phyloP scores from a whole-genome alignment of 768 basidiomycete species.

The Tylopilus intermedius region DNA sequence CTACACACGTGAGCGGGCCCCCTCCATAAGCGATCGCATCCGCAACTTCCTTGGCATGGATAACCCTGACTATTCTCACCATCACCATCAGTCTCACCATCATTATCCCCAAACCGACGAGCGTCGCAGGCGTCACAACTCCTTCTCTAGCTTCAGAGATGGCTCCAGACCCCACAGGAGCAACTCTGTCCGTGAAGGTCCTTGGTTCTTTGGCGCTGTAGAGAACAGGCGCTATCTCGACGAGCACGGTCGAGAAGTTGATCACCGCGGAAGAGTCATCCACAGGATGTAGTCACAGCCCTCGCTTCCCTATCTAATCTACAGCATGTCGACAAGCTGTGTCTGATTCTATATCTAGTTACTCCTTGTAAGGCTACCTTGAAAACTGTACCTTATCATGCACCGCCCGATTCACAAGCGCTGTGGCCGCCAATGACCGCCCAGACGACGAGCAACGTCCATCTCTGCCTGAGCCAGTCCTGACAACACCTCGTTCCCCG shows the following conservation, averaged over 20 bases:
- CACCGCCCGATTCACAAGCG: slow-evolving; percentile 26
- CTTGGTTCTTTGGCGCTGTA: slow-evolving; percentile 19
- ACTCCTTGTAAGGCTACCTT: background rate
- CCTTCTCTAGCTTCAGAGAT: slow-evolving; percentile 22
- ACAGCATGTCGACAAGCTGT: slow-evolving; percentile 17
- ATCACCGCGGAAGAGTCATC: slow-evolving; percentile 22
- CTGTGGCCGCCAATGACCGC: slow-evolving; percentile 64
- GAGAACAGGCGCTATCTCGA: slow-evolving; percentile 19
- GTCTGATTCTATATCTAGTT: slow-evolving; percentile 4
- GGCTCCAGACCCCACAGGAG: slow-evolving; percentile 14
- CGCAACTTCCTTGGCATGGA: slow-evolving; percentile 35
- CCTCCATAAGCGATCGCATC: slow-evolving; percentile 35
- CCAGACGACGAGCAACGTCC: slow-evolving; percentile 55
- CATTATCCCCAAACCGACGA: slow-evolving; percentile 1
- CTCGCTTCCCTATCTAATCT: slow-evolving; percentile 3
- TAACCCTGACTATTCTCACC: background rate
- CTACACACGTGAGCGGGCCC: slow-evolving; percentile 13
- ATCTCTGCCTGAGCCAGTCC: slow-evolving; percentile 47
- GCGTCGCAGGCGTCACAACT: slow-evolving; percentile 25
- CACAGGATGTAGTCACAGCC: slow-evolving; percentile 19
- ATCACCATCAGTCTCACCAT: slow-evolving; percentile 7
- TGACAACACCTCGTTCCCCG: slow-evolving; percentile 9
- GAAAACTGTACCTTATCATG: background rate
- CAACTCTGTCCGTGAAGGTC: slow-evolving; percentile 16
- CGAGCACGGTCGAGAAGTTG: slow-evolving; percentile 26